These are phyloP conservation scores for Arxiozyma heterogenica DNA, from an alignment of 1,139 yeast species.

Conservation along the genomic window DNA sequence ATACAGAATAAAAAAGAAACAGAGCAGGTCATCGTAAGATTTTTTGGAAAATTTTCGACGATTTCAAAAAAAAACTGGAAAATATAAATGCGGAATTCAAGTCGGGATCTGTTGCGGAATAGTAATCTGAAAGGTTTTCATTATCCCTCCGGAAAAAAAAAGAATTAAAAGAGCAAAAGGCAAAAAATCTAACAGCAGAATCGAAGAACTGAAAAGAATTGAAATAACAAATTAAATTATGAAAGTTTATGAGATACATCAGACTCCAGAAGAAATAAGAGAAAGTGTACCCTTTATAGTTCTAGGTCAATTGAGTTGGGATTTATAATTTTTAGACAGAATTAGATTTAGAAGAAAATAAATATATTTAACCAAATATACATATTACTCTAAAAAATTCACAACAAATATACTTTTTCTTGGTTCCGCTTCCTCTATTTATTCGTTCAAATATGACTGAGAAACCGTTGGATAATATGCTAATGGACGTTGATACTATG, in stretches of 20 bases:
- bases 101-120: neutral
- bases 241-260: neutral
- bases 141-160: neutral
- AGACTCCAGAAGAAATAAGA: too few species aligned
- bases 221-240: neutral
- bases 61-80: neutral
- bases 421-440: too few species aligned
- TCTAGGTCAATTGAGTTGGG: neutral
- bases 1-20: neutral
- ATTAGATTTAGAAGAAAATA: neutral
- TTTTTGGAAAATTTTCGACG: neutral
- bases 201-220: neutral
- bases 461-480: slow-evolving; percentile 9
- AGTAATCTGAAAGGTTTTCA: neutral
- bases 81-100: neutral
- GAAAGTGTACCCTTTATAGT: too few species aligned
- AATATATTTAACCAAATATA: neutral
- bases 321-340: neutral
- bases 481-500: slow-evolving; percentile 26
- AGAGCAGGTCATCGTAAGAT: slow-evolving; percentile 5
- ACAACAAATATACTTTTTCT: too few species aligned
- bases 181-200: neutral
- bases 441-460: neutral
- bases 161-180: neutral
- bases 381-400: neutral